These are phyloP conservation scores for Mycocentrospora acerina DNA, from an alignment of 2,329 filamentous ascomycete genomes.

Conservation along the genomic window DNA sequence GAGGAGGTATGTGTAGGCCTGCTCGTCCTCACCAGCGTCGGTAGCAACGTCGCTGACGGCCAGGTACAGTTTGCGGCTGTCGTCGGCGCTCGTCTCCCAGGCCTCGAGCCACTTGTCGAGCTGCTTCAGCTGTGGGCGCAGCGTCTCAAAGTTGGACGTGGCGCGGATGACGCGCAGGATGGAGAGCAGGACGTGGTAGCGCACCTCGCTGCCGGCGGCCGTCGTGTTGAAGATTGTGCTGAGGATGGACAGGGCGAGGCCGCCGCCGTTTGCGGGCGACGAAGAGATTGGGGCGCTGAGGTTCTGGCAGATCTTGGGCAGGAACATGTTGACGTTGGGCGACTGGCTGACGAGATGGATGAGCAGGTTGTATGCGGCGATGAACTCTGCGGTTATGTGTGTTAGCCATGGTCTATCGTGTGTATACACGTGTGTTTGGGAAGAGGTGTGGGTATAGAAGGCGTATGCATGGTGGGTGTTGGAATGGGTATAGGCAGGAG, in stretches of 20 bases:
- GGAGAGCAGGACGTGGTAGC: conserved; percentile 87
- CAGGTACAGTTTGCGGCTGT: conserved; percentile 81
- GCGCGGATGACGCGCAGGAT: conserved; percentile 83
- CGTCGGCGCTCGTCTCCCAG: conserved; percentile 82
- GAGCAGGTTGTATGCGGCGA: conserved; percentile 93
- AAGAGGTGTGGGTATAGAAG: no score
- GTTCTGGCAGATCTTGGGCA: conserved; percentile 85
- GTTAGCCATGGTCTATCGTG: no score
- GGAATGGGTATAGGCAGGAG: no score
- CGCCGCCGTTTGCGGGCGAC: conserved; percentile 80
- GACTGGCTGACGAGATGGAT: conserved; percentile 90
- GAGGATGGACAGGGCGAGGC: conserved; percentile 84
- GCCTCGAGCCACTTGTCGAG: conserved; percentile 78
- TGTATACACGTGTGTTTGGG: no score
- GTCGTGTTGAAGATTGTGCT: conserved; percentile 97
- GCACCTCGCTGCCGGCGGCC: conserved; percentile 67
- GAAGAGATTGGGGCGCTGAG: conserved; percentile 80
- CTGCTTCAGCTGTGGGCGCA: conserved; percentile 80
- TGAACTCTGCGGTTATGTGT: conserved; percentile 84
- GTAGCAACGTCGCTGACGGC: conserved; percentile 78
- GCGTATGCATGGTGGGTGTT: no score
- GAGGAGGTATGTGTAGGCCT: conserved; percentile 71
- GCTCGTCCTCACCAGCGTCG: conserved; percentile 75
- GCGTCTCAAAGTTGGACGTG: conserved; percentile 68
- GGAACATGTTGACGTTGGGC: conserved; percentile 79